These are phyloP conservation scores for Strobilomyces dryophilus DNA, from an alignment of 768 basidiomycete genomes.

Conservation along the genomic window DNA sequence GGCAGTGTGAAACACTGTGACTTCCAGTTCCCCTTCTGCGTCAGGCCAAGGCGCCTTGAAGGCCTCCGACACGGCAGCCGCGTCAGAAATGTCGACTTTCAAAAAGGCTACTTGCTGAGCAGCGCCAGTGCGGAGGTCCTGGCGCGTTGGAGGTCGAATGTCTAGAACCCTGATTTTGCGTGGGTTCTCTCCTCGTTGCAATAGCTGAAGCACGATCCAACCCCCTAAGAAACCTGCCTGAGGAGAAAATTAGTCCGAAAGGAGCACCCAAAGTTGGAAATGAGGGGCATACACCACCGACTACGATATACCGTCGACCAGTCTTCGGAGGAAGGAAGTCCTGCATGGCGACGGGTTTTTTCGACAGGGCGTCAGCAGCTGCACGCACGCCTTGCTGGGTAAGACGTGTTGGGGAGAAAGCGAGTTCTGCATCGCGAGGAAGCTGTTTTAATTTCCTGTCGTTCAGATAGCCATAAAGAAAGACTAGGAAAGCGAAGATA, in stretches of 20 bases:
- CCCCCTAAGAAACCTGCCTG: slow-evolving; percentile 75
- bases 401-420: slow-evolving; percentile 51
- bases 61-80: slow-evolving; percentile 49
- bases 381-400: slow-evolving; percentile 40
- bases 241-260: background rate
- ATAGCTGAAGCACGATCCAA: slow-evolving; percentile 68
- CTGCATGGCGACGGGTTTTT: slow-evolving; percentile 32
- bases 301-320: slow-evolving; percentile 69
- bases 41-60: slow-evolving; percentile 64
- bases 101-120: slow-evolving; percentile 53
- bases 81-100: slow-evolving; percentile 55
- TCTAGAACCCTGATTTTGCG: slow-evolving; percentile 63
- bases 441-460: slow-evolving; percentile 49
- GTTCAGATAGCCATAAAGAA: slow-evolving; percentile 46
- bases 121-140: slow-evolving; percentile 52
- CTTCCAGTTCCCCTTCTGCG: slow-evolving; percentile 23
- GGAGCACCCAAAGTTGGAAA: background rate
- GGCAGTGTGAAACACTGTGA: slow-evolving; percentile 74
- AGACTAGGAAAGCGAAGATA: background rate
- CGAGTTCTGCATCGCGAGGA: slow-evolving; percentile 40
- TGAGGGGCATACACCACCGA: slow-evolving; percentile 58
- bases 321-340: slow-evolving; percentile 62
- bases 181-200: slow-evolving; percentile 70
- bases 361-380: slow-evolving; percentile 36
- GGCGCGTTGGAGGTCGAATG: slow-evolving; percentile 54